Evolutionary conservation across 352 stramenopile genomes (phyloP), one percentile per base, ranked within the genome.

Genomic region (Albugo candida): DNA sequence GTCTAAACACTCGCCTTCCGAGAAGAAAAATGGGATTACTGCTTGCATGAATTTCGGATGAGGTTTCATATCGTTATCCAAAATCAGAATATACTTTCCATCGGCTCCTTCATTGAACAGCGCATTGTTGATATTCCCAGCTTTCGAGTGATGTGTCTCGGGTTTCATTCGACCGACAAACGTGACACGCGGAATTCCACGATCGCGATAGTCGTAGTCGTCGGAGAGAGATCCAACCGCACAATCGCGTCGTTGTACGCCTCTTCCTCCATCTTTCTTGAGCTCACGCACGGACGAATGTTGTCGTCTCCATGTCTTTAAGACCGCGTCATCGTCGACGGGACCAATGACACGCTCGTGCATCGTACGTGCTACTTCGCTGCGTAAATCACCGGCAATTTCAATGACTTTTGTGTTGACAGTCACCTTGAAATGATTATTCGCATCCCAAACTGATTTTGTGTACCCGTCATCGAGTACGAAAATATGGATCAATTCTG

Each of bases 11-110:
- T 53, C 48, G 36, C 48, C 48, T 47, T 53, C 48, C 8, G 48
- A 53, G 24, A 53, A 53, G 48, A 53, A 53, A 39, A 53, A 53
- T 0, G 48, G 48, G 13, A 53, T 16, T 12, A 53, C 48, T 8
- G 48, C 48, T 19, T 49, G 19, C 21, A 53, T 34, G 35, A 53
- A 53, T 43, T 53, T 53, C 27, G 36, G 36, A 31, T 53, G 48
- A 36, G 48, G 48, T 39, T 53, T 58, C 55, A 61, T 61, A 36
- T 61, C 55, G 40, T 55, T 60, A 51, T 61, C 55, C n/a, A 61
- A 35, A 41, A 61, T 61, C 19, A 61, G 37, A 37, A 61, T 60
- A 48, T 60, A 56, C 27, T 61, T 51, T 20, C 55, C 55, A 35
- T 44, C 52, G 13, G 49, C 42, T 36, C 55, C 50, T 51, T 61